Conservation (phyloP, 1,139 yeast species). For the Nakaseomyces delphensis region DNA sequence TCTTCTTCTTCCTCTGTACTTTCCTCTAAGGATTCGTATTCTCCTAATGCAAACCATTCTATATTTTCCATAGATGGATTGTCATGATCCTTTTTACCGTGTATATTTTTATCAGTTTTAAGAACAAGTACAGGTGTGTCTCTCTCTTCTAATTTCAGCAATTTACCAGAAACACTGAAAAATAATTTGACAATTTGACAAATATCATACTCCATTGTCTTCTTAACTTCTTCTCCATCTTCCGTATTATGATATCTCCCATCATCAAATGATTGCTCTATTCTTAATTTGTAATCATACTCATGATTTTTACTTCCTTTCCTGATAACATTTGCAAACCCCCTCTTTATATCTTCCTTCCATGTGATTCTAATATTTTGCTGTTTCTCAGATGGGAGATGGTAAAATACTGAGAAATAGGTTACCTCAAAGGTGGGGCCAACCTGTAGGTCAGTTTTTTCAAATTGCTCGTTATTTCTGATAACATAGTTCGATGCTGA, state of each 20-base stretch:
- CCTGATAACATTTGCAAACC: conserved; percentile 40
- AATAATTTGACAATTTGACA: conserved; percentile 46
- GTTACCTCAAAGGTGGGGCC: conserved; percentile 59
- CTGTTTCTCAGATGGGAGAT: conserved; percentile 26
- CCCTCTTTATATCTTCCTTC: conserved; percentile 66
- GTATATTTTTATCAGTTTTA: conserved; percentile 36
- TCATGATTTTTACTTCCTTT: conserved; percentile 7
- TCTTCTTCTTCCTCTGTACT: conserved; percentile 12
- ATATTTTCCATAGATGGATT: conserved; percentile 19
- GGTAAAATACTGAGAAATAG: conserved; percentile 57
- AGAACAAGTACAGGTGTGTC: conserved; percentile 62
- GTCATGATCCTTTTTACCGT: conserved; percentile 11
- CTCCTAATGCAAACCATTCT: conserved; percentile 32
- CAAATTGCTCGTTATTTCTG: not conserved
- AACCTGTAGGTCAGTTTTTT: conserved; percentile 31
- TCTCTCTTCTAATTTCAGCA: conserved; percentile 56
- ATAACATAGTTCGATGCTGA: conserved; percentile 51
- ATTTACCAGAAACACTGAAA: conserved; percentile 64
- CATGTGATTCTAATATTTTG: conserved; percentile 44
- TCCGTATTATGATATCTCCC: conserved; percentile 59
- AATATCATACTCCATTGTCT: conserved; percentile 35
- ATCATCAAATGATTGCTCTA: conserved; percentile 60
- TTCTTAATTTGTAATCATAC: conserved; percentile 40
- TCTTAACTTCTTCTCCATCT: conserved; percentile 33
- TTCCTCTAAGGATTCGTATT: conserved; percentile 28